Base-by-base conservation (phyloP, 345 rosid genomes). In the Syzygium grande region DNA sequence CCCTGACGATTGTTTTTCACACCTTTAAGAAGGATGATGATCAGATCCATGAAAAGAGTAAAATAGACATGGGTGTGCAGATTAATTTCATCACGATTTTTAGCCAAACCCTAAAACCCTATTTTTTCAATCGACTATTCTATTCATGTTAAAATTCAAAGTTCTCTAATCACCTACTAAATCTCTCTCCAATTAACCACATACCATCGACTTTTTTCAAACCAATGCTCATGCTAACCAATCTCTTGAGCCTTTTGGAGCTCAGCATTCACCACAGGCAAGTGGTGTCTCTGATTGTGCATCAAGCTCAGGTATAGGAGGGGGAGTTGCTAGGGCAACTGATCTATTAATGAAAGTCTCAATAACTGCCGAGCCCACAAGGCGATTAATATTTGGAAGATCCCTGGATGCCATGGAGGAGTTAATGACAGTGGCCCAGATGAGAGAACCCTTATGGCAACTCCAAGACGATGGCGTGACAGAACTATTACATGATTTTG, bases 301-400 rank as follows among this genome's bases (percentile, higher is more conserved):
- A 21, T 38, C 49, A 73, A 49, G 83, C 83, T 38, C 83, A 11
- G 83, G 21, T 55, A 53, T 11, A 73, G 83, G 46, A 51, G 7
- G 51, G 65, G 30, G 17, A 27, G 49, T n/a, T 58, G 59, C 54
- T 30, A 23, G 84, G 38, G 89, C 80, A 22, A 79, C 85, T 51
- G 87, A 85, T 78, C 84, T 88, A 21, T 41, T 85, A 43, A 15
- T 88, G 85, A 56, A 59, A 30, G 56, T 88, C 34, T 86, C 89
- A 22, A 13, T 88, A 27, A 15, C 78, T 10, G 25, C 85, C 11
- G 87, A 86, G 54, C 22, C 41, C 25, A 43, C 53, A 23, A 59
- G 46, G 55, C 46, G 21, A 49, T 56, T 19, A 52, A 84, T 88
- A 25, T 34, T 86, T 2, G 84, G 84, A 4, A 59, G 29, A 59